Percentiles rank a stretch among this genome's conserved stretches.
These are phyloP conservation scores for Mixia osmundae DNA, from an alignment of 1,284 basidiomycete species.

Conservation along the genomic window DNA sequence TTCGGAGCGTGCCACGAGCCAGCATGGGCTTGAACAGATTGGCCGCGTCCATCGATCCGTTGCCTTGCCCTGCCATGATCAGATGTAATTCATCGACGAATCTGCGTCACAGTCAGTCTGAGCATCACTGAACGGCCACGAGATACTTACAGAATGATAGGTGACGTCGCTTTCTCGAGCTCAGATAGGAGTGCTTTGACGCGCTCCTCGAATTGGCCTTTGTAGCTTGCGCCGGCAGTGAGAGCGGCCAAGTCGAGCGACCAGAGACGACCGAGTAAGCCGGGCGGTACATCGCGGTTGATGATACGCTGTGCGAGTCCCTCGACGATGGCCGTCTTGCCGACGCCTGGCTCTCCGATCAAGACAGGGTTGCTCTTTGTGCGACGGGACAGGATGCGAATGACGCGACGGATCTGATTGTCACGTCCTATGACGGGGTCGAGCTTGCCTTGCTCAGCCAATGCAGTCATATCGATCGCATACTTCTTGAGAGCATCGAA, in stretches of 20 bases:
- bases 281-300: constrained; percentile 75
- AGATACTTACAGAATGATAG: too few relatives aligned
- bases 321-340: constrained; percentile 77
- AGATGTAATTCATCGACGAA: constrained; percentile 33
- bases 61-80: constrained; percentile 57
- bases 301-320: constrained; percentile 89
- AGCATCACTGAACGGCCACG: too few relatives aligned
- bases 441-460: constrained; percentile 29
- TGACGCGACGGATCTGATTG: constrained; percentile 30
- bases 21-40: constrained; percentile 52
- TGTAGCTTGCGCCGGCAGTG: constrained; percentile 57
- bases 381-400: constrained; percentile 51
- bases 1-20: constrained; percentile 53
- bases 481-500: constrained; percentile 44
- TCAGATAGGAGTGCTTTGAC: constrained; percentile 78
- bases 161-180: too few relatives aligned
- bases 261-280: constrained; percentile 26
- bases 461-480: constrained; percentile 24
- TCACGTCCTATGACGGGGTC: constrained; percentile 36
- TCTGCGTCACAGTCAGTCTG: too few relatives aligned
- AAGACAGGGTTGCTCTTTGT: constrained; percentile 62
- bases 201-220: constrained; percentile 89
- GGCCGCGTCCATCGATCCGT: constrained; percentile 29
- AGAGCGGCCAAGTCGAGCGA: constrained; percentile 73
- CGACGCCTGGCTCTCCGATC: constrained; percentile 80